Conservation (phyloP, 23 red algal species). For the Gracilaria vermiculophylla region DNA sequence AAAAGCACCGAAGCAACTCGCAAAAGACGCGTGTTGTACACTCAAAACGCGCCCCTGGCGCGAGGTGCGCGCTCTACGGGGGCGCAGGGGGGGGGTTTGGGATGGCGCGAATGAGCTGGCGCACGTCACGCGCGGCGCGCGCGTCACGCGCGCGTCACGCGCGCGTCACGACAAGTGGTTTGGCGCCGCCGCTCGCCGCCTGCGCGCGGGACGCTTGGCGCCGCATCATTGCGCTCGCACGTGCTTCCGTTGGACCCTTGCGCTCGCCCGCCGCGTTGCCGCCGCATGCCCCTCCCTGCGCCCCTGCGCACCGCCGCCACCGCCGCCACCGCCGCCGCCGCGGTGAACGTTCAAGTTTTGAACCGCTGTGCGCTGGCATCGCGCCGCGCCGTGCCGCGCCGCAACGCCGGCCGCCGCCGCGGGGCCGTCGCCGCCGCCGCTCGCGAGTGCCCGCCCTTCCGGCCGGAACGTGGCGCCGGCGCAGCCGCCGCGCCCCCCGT, state of each 20-base stretch:
- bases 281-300: no score
- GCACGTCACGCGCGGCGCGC: not conserved
- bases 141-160: not conserved
- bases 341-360: no score
- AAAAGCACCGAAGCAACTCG: not conserved
- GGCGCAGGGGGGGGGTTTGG: not conserved
- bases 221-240: not conserved
- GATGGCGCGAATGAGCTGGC: constrained; percentile 7
- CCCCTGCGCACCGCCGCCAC: no score
- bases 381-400: no score
- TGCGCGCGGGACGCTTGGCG: not conserved
- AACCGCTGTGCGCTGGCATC: no score
- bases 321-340: no score
- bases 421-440: no score
- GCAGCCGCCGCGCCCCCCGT: no score
- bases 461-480: no score
- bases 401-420: no score
- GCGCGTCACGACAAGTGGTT: not conserved
- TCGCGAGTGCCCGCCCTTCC: no score
- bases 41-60: not conserved
- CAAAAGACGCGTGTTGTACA: constrained; percentile 22
- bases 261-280: no score
- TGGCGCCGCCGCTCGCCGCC: not conserved
- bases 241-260: not conserved
- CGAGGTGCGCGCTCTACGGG: not conserved